Conservation (phyloP, 768 basidiomycete species). For the Termitomyces sp. region DNA sequence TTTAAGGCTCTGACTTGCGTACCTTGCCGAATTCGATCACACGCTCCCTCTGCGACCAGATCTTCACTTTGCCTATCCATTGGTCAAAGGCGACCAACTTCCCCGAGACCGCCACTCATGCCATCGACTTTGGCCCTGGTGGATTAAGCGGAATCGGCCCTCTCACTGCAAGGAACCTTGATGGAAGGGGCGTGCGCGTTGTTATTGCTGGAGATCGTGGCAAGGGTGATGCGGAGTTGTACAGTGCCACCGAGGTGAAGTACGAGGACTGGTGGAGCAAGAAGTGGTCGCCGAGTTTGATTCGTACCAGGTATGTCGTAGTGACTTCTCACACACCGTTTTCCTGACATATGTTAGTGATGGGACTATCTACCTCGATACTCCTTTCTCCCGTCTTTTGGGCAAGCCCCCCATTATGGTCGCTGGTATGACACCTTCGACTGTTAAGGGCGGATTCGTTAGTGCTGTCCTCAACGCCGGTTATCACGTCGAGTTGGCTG, state of each 20-base stretch:
- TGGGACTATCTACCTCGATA: constrained; percentile 90
- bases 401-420: constrained; percentile 99
- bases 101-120: constrained; percentile 88
- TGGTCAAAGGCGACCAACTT: constrained; percentile 91
- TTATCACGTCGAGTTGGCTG: constrained; percentile 95
- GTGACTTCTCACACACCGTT: not conserved
- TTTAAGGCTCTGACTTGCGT: constrained; percentile 81
- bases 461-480: constrained; percentile 90
- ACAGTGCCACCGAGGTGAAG: constrained; percentile 57
- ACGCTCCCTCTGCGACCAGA: constrained; percentile 86
- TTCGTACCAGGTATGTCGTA: constrained; percentile 79
- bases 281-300: constrained; percentile 79
- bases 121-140: constrained; percentile 95
- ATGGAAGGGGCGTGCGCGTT: constrained; percentile 90
- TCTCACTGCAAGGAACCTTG: constrained; percentile 84
- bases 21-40: constrained; percentile 67
- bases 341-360: constrained; percentile 50
- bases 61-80: constrained; percentile 89
- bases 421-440: constrained; percentile 98
- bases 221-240: constrained; percentile 86
- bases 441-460: constrained; percentile 94
- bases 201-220: constrained; percentile 89
- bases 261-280: constrained; percentile 90
- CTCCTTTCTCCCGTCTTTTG: constrained; percentile 91
- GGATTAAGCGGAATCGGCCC: constrained; percentile 91